Percentiles rank a stretch among this genome's conserved stretches.
These are phyloP conservation scores for Quercus lobata DNA, from an alignment of 331 rosid genomes.

Conservation along the genomic window DNA sequence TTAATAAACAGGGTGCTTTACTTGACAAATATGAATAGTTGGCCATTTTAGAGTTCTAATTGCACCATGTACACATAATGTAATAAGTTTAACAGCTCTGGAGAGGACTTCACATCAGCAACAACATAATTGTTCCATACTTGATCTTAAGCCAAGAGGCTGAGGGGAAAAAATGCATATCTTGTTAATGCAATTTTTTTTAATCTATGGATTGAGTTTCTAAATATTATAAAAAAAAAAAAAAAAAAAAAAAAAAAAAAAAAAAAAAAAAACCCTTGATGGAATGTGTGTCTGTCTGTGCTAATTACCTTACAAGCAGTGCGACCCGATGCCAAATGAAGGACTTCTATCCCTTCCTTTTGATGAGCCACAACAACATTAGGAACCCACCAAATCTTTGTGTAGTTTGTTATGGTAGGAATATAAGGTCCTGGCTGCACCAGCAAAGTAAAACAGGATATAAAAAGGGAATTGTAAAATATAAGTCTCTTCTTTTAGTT, in stretches of 20 bases:
- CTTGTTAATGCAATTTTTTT: background rate
- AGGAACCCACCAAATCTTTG: conserved; percentile 98
- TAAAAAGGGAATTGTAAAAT: background rate
- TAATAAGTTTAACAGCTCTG: background rate
- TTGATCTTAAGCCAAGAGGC: background rate
- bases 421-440: conserved; percentile 75
- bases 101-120: background rate
- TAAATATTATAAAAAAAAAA: background rate
- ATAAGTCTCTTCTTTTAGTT: background rate
- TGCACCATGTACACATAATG: conserved; percentile 1
- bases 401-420: conserved; percentile 98
- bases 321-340: conserved; percentile 93
- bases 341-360: conserved; percentile 94
- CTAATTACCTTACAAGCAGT: conserved; percentile 75
- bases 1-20: background rate
- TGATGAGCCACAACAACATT: conserved; percentile 98
- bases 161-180: background rate
- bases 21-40: background rate
- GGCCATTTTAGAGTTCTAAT: background rate
- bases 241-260: too few relatives aligned
- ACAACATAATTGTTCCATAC: background rate
- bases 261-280: too few relatives aligned
- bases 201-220: background rate
- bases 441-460: conserved; percentile 22
- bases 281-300: background rate